Evolutionary conservation across 2,329 filamentous ascomycete species (phyloP).

Genomic region (Penicillium sp.): DNA sequence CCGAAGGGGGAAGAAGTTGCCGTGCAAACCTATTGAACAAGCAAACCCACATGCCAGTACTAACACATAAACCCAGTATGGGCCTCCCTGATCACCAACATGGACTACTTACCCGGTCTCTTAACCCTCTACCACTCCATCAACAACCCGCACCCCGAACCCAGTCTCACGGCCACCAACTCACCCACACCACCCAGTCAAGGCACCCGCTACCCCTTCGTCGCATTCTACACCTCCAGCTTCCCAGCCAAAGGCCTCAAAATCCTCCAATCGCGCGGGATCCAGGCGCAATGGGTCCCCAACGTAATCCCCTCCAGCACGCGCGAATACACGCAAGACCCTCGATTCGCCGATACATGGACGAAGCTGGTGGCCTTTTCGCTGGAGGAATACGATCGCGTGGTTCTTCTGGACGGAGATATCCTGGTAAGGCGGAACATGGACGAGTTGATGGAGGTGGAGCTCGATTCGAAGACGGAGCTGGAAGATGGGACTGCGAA

Average conservation of each 20-base stretch:
- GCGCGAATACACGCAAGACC: neutral
- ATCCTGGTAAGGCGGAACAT: neutral
- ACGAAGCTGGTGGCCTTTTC: neutral
- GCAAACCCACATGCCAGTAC: neutral
- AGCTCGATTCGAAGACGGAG: neutral
- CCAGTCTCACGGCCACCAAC: neutral
- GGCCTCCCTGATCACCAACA: slow-evolving; percentile 79
- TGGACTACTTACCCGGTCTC: slow-evolving; percentile 72
- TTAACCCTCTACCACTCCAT: slow-evolving; percentile 74
- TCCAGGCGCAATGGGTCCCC: neutral
- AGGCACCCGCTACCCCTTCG: neutral
- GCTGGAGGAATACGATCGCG: neutral
- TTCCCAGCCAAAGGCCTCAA: neutral
- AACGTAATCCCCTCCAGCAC: neutral
- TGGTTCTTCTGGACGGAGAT: neutral
- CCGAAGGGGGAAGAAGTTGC: neutral
- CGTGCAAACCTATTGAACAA: neutral
- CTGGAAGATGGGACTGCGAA: slow-evolving; percentile 51
- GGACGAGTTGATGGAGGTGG: neutral
- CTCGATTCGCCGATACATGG: neutral
- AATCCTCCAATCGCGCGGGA: neutral
- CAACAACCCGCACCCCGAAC: slow-evolving; percentile 42
- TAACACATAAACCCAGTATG: slow-evolving; percentile 57
- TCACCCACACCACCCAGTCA: neutral
- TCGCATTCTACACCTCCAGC: neutral